Evolutionary conservation across 768 basidiomycete species (phyloP), one percentile per base, ranked within the genome.

Genomic region (Russula sp.): DNA sequence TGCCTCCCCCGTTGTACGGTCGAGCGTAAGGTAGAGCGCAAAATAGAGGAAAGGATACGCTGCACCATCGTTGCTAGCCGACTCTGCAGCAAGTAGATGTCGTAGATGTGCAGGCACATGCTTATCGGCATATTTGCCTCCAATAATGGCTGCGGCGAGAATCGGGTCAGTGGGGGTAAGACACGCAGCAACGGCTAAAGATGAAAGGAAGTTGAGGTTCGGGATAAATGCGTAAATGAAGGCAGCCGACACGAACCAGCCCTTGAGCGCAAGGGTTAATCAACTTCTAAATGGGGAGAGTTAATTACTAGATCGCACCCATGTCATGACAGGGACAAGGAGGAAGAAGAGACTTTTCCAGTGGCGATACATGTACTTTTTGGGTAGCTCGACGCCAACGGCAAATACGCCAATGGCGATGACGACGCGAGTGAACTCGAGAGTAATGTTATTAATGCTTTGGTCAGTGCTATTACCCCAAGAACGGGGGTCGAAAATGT

Each of bases 351-450:
- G 72, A 68, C 92, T 93, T 71, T 83, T 87, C 94, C 94, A 97
- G 72, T 98, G 97, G n/a, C 85, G 82, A 24, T 80, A 79, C 83
- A 98, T 90, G 76, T 98, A 99, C 5, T 91, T 91, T 77, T 94
- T 94, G 26, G 97, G 97, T 73, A 98, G 79, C 73, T 99, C 97
- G 26, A 98, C 97, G 18, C 97, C 97, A 59, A 99, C 92, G 9
- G 96, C 96, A 73, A 99, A 99, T 0, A 99, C 96, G 22, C 94
- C 94, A 59, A 98, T 90, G 18, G 96, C 97, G 36, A 99, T 84
- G 51, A 98, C 90, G 62, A 98, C 87, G 18, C 97, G 83, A 10
- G 92, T 94, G 61, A 89, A 81, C 75, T 99, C 97, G 63, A 99
- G 81, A 1, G 93, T 95, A 64, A 99, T 90, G 26, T 78, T 76